Conservation (phyloP, 2,329 filamentous ascomycete species). For the Drechslerella stenobrocha region DNA sequence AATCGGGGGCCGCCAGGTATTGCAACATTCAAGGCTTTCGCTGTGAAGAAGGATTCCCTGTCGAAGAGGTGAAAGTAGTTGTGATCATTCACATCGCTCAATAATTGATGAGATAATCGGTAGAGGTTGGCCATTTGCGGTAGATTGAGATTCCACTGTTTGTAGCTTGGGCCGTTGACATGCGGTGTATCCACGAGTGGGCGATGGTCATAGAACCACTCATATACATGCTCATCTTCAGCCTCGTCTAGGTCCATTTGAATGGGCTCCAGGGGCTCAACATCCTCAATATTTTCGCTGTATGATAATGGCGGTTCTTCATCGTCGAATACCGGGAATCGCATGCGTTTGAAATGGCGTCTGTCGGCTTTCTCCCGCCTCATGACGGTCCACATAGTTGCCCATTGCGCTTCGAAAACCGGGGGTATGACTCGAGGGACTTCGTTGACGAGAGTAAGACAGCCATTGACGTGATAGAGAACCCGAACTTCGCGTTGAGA, state of each 20-base stretch:
- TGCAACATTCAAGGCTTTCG: slow-evolving; percentile 94
- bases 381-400: slow-evolving; percentile 99
- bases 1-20: slow-evolving; percentile 97
- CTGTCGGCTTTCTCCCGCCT: slow-evolving; percentile 95
- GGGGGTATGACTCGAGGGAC: slow-evolving; percentile 95
- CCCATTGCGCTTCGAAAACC: slow-evolving; percentile 97
- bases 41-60: slow-evolving; percentile 88
- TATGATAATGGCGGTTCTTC: slow-evolving; percentile 96
- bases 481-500: slow-evolving; percentile 95
- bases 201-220: slow-evolving; percentile 97
- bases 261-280: slow-evolving; percentile 94
- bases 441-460: slow-evolving; percentile 94
- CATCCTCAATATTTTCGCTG: slow-evolving; percentile 98
- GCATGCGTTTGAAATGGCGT: slow-evolving; percentile 96
- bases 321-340: slow-evolving; percentile 97
- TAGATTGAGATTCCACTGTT: slow-evolving; percentile 87
- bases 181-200: slow-evolving; percentile 88
- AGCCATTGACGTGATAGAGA: slow-evolving; percentile 96
- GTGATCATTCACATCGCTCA: slow-evolving; percentile 89
- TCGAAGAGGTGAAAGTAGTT: slow-evolving; percentile 99
- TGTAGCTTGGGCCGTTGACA: slow-evolving; percentile 96
- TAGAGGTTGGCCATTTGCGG: slow-evolving; percentile 96
- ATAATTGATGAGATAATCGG: slow-evolving; percentile 82
- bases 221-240: slow-evolving; percentile 85
- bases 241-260: slow-evolving; percentile 97